A percentile compares a stretch with the other conserved stretches of the same genome.
phyloP scores from a whole-genome alignment of 1,284 basidiomycete species.

The Irpex sp. region DNA sequence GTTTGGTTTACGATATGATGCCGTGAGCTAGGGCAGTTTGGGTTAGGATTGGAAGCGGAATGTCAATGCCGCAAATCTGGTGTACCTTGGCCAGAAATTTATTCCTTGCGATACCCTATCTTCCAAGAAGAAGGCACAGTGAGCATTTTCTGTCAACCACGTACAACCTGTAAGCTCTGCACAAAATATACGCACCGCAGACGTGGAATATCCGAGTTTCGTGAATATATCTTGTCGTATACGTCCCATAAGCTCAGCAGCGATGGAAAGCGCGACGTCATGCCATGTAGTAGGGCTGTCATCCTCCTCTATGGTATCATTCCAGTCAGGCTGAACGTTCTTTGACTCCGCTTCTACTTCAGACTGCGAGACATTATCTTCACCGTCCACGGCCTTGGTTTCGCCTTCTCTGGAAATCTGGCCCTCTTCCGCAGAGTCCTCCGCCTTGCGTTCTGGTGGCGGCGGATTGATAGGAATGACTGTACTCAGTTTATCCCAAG shows the following conservation, averaged over 20 bases:
- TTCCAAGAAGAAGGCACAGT: background rate
- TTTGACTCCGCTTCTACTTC: slow-evolving; percentile 12
- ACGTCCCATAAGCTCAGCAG: slow-evolving; percentile 84
- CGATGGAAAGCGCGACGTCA: slow-evolving; percentile 88
- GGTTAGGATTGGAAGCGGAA: background rate
- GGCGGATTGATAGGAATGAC: slow-evolving; percentile 63
- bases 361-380: slow-evolving; percentile 12
- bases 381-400: background rate
- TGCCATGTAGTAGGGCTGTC: slow-evolving; percentile 69
- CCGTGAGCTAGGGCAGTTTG: slow-evolving; percentile 58
- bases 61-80: background rate
- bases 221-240: slow-evolving; percentile 67
- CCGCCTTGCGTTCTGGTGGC: slow-evolving; percentile 11
- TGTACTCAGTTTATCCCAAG: slow-evolving; percentile 68
- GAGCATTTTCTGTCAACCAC: no score
- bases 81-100: slow-evolving; percentile 91
- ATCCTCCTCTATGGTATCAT: slow-evolving; percentile 24
- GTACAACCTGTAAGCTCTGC: no score
- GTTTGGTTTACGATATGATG: slow-evolving; percentile 88
- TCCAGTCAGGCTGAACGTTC: slow-evolving; percentile 8
- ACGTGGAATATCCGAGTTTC: slow-evolving; percentile 89
- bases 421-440: slow-evolving; percentile 8
- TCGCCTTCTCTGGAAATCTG: slow-evolving; percentile 13
- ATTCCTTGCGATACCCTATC: slow-evolving; percentile 86
- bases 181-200: slow-evolving; percentile 56